Evolutionary conservation across 345 rosid genomes (phyloP).

Genomic region (Gossypium longicalyx): DNA sequence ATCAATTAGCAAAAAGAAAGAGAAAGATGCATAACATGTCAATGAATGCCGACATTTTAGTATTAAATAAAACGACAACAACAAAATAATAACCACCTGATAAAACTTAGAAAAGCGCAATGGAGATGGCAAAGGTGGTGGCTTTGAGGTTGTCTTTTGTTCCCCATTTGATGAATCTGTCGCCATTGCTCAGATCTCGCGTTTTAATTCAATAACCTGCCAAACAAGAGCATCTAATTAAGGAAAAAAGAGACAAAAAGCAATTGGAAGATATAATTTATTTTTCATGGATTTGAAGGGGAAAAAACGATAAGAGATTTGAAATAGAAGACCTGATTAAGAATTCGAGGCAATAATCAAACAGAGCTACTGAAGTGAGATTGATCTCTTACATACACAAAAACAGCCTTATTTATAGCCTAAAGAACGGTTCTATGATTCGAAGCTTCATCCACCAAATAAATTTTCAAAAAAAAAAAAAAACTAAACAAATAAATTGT

Average conservation of each 20-base stretch:
- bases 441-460: constrained; percentile 27
- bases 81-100: constrained; percentile 41
- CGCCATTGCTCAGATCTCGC: constrained; percentile 51
- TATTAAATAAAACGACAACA: not conserved
- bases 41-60: not conserved
- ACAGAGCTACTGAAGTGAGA: not conserved
- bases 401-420: constrained; percentile 39
- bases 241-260: not conserved
- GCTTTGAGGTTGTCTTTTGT: constrained; percentile 48
- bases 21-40: not conserved
- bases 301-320: not conserved
- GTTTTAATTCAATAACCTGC: constrained; percentile 1
- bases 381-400: constrained; percentile 23
- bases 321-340: constrained; percentile 6
- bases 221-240: not conserved
- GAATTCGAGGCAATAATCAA: not conserved
- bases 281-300: constrained; percentile 2
- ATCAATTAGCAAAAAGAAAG: not conserved
- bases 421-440: constrained; percentile 16
- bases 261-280: not conserved
- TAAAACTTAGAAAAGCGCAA: constrained; percentile 77
- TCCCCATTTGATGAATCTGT: constrained; percentile 44
- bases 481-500: not conserved
- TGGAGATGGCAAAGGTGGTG: constrained; percentile 88
- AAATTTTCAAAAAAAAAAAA: not conserved